These are phyloP conservation scores for Macrolepiota dolichaula DNA, from an alignment of 768 basidiomycete species.

Conservation along the genomic window DNA sequence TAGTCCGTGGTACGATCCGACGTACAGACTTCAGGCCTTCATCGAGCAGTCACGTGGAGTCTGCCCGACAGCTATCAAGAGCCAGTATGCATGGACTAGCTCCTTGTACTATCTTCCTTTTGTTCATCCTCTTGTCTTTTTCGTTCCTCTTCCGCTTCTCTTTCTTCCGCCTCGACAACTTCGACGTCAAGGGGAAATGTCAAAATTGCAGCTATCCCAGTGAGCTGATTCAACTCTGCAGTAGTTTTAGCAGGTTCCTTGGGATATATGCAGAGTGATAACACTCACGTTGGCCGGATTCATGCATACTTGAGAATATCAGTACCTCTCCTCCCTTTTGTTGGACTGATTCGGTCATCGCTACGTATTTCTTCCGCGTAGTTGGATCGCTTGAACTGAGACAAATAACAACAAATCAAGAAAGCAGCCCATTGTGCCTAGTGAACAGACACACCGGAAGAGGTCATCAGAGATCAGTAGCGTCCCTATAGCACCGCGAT, in stretches of 20 bases:
- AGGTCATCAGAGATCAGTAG: slow-evolving; percentile 93
- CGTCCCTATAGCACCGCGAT: slow-evolving; percentile 91
- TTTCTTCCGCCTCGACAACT: slow-evolving; percentile 91
- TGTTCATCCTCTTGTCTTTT: slow-evolving; percentile 42
- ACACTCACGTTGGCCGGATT: slow-evolving; percentile 90
- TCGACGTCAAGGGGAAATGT: slow-evolving; percentile 96
- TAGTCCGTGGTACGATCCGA: not conserved
- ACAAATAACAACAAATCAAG: not conserved
- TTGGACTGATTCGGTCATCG: slow-evolving; percentile 84
- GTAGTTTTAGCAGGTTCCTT: slow-evolving; percentile 3
- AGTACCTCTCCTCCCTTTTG: slow-evolving; percentile 89
- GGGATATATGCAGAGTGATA: not conserved
- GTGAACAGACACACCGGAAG: slow-evolving; percentile 60
- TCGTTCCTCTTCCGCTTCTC: slow-evolving; percentile 70
- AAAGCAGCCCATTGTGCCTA: not conserved
- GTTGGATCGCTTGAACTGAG: slow-evolving; percentile 77
- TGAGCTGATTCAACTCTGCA: slow-evolving; percentile 91
- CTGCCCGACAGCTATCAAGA: too few relatives aligned
- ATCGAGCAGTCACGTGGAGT: too few relatives aligned
- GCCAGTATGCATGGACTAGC: not conserved
- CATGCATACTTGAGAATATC: slow-evolving; percentile 99
- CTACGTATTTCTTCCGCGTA: slow-evolving; percentile 80
- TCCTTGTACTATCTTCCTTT: slow-evolving; percentile 17
- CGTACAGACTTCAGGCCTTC: too few relatives aligned
- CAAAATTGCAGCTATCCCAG: slow-evolving; percentile 92